These are phyloP conservation scores for Ceratorhiza oryzae-sativae DNA, from an alignment of 1,284 basidiomycete genomes.

Conservation along the genomic window DNA sequence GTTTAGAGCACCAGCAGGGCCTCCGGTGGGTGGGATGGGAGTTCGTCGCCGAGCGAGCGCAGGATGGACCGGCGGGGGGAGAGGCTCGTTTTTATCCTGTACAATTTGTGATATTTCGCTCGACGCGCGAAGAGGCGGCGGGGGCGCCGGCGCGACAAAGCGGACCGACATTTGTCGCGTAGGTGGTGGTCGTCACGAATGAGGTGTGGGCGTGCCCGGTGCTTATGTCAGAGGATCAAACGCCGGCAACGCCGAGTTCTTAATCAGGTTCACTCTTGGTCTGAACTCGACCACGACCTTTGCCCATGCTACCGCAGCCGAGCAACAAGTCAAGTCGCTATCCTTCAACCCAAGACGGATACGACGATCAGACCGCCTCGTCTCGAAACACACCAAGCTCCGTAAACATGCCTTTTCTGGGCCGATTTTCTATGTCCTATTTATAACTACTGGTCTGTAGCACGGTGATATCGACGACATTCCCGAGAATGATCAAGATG, in stretches of 20 bases:
- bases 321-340: background rate
- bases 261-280: background rate
- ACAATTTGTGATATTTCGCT: background rate
- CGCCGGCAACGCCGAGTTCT: background rate
- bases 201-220: background rate
- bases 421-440: background rate
- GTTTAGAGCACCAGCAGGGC: slow-evolving; percentile 12
- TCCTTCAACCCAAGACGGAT: background rate
- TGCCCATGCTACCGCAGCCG: slow-evolving; percentile 9
- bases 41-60: slow-evolving; percentile 10
- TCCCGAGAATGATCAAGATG: background rate
- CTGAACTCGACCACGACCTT: background rate
- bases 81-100: background rate
- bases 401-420: background rate
- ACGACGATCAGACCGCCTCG: background rate
- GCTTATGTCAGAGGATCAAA: background rate
- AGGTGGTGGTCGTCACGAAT: background rate
- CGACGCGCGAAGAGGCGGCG: background rate
- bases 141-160: slow-evolving; percentile 19
- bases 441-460: background rate
- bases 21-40: slow-evolving; percentile 1
- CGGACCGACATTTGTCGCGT: slow-evolving; percentile 16
- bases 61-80: slow-evolving; percentile 25
- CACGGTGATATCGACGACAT: background rate
- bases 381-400: background rate